A percentile compares a stretch with the other conserved stretches of the same genome.
Evolutionary conservation across 2,329 filamentous ascomycete genomes (phyloP).

Genomic region (Apiospora kogelbergensis): DNA sequence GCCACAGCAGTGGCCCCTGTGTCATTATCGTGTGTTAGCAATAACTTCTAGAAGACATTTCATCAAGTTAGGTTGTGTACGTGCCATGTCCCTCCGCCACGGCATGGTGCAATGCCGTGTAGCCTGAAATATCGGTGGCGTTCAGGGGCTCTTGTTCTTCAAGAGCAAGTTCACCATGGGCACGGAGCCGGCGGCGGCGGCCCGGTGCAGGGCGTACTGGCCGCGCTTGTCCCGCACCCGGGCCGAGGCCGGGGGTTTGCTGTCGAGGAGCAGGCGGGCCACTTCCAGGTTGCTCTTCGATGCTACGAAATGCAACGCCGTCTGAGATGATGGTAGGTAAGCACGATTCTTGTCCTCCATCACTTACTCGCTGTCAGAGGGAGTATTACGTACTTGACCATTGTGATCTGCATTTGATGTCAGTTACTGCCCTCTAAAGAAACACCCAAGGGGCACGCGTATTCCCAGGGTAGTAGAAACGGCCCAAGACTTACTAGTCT

Average conservation of each 20-base stretch:
- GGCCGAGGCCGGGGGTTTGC: conserved; percentile 69
- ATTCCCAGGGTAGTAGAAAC: neutral
- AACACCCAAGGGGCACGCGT: too few relatives aligned
- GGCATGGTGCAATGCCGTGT: conserved; percentile 88
- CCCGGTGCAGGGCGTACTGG: conserved; percentile 89
- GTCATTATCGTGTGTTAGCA: neutral
- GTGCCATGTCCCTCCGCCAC: conserved; percentile 71
- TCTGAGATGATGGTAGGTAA: conserved; percentile 47
- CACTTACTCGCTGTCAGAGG: neutral
- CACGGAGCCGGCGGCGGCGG: conserved; percentile 85
- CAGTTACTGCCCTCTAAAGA: neutral
- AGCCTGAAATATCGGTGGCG: conserved; percentile 77
- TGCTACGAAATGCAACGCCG: conserved; percentile 85
- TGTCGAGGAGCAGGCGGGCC: conserved; percentile 72
- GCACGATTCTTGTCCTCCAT: neutral
- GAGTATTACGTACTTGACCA: conserved; percentile 52
- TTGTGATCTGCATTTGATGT: conserved; percentile 54
- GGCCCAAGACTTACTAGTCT: conserved; percentile 55
- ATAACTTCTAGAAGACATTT: too few relatives aligned
- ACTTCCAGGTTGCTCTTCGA: conserved; percentile 87
- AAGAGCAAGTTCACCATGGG: conserved; percentile 82
- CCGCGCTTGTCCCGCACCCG: conserved; percentile 81
- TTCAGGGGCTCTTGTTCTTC: conserved; percentile 75
- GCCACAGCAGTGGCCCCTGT: conserved; percentile 77
- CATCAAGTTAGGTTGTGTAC: conserved; percentile 18